Evolutionary conservation across 495 filamentous ascomycete species (phyloP), one percentile per base, ranked within the genome.

Genomic region (Aspergillus sclerotiicarbonarius): DNA sequence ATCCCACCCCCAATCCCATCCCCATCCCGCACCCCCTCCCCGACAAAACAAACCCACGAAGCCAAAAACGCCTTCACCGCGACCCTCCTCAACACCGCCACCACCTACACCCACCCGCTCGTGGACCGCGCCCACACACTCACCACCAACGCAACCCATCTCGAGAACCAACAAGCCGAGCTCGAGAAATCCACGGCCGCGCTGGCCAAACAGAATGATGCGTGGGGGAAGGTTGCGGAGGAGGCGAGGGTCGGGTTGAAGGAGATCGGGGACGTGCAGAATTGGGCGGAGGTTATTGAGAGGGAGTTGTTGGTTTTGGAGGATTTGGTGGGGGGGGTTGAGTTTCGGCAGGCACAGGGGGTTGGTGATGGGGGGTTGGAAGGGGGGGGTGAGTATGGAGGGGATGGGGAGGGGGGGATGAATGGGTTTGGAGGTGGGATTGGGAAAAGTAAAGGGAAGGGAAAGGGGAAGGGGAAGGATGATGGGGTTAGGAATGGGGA

Each of bases 281-380:
- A 96, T 69, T 97, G 92, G 92, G 93, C 93, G 41, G 94, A 98
- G 84, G 82, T 96, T 79, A 80, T 97, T 64, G 94, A 98, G 80
- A 72, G 90, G 70, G 93, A 97, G 75, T 82, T 98, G 60, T 67
- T 92, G 65, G 85, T 95, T 57, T 66, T 98, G 37, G 91, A 95
- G 75, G 92, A 96, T 82, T 91, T 90, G 53, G 65, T 96, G 71
- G 74, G 88, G 66, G 68, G 89, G 59, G 90, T 82, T 58, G 73
- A 82, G n/a, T n/a, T n/a, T n/a, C n/a, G n/a, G n/a, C n/a, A n/a
- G n/a, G n/a, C n/a, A n/a, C n/a, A n/a, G n/a, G n/a, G n/a, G 67
- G 57, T 25, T 31, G 57, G 49, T 29, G 43, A 33, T 19, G 58
- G 43, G 44, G 19, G 16, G 33, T 9, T 10, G 41, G 31, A 16